Evolutionary conservation across 2,329 filamentous ascomycete species (phyloP).

Genomic region (Periconia digitata): DNA sequence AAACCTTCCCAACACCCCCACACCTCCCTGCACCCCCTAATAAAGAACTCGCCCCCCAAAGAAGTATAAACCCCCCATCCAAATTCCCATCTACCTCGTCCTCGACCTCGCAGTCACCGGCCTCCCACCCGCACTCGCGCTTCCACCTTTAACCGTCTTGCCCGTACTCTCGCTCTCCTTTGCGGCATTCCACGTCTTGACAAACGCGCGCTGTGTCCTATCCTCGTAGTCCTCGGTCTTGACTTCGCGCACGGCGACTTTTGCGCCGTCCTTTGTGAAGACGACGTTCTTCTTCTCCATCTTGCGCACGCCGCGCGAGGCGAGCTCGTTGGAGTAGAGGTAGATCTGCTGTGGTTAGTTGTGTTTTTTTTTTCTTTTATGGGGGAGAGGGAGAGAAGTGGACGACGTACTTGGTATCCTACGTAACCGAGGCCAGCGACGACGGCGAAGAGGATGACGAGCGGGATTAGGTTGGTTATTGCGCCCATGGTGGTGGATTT

Average conservation of each 20-base stretch:
- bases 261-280: constrained; percentile 73
- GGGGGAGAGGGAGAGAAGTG: not conserved
- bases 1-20: too few relatives aligned
- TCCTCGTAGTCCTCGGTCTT: constrained; percentile 72
- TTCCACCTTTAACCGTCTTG: too few relatives aligned
- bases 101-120: too few relatives aligned
- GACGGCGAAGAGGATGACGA: constrained; percentile 64
- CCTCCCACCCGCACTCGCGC: too few relatives aligned
- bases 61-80: too few relatives aligned
- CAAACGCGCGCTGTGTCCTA: constrained; percentile 64
- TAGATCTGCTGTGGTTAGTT: constrained; percentile 55
- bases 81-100: too few relatives aligned
- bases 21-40: too few relatives aligned
- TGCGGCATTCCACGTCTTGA: constrained; percentile 53
- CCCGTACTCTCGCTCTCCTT: too few relatives aligned
- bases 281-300: constrained; percentile 76
- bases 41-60: too few relatives aligned
- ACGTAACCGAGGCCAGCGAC: constrained; percentile 63
- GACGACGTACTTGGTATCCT: constrained; percentile 60
- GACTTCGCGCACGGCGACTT: constrained; percentile 70
- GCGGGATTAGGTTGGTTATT: constrained; percentile 60
- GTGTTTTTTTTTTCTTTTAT: not conserved
- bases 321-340: constrained; percentile 66
- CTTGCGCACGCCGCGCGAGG: constrained; percentile 64
- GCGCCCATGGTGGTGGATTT: constrained; percentile 34